These are phyloP conservation scores for Fusarium lateritium DNA, from an alignment of 2,329 filamentous ascomycete genomes.

Conservation along the genomic window DNA sequence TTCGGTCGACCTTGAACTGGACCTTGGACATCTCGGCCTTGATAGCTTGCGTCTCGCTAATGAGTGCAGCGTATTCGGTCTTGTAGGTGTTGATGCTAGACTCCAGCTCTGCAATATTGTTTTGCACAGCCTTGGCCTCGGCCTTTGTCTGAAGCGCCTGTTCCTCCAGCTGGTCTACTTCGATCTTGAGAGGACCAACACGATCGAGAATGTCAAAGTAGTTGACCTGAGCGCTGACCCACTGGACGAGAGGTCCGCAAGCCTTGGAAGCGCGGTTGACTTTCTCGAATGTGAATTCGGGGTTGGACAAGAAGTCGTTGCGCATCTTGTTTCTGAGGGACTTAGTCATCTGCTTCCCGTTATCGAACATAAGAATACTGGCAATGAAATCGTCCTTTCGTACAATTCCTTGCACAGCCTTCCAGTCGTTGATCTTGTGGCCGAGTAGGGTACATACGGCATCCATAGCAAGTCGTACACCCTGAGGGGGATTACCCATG, in stretches of 20 bases:
- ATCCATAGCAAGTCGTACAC: constrained; percentile 92
- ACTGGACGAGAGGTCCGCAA: constrained; percentile 96
- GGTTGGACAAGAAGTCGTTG: constrained; percentile 90
- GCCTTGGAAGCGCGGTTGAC: constrained; percentile 97
- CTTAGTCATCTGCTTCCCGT: constrained; percentile 94
- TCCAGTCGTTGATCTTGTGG: constrained; percentile 92
- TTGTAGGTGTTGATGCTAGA: constrained; percentile 95
- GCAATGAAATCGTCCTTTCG: constrained; percentile 97
- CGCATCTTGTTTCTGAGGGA: constrained; percentile 88
- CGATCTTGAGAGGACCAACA: constrained; percentile 91
- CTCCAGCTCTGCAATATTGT: constrained; percentile 87
- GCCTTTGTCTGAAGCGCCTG: constrained; percentile 93
- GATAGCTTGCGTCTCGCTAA: constrained; percentile 97
- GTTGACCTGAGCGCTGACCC: constrained; percentile 96
- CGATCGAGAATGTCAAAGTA: constrained; percentile 98
- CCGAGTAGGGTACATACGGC: constrained; percentile 97
- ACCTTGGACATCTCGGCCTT: constrained; percentile 97
- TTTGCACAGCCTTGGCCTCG: constrained; percentile 90
- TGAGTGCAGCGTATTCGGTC: constrained; percentile 93
- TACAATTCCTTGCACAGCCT: constrained; percentile 88
- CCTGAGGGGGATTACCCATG: constrained; percentile 92
- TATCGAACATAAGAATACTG: constrained; percentile 97
- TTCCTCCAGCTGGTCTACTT: constrained; percentile 89
- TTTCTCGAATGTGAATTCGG: constrained; percentile 96
- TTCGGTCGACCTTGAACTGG: constrained; percentile 97